Base-by-base conservation (phyloP, 2,329 filamentous ascomycete genomes). In the Polytolypa hystricis region DNA sequence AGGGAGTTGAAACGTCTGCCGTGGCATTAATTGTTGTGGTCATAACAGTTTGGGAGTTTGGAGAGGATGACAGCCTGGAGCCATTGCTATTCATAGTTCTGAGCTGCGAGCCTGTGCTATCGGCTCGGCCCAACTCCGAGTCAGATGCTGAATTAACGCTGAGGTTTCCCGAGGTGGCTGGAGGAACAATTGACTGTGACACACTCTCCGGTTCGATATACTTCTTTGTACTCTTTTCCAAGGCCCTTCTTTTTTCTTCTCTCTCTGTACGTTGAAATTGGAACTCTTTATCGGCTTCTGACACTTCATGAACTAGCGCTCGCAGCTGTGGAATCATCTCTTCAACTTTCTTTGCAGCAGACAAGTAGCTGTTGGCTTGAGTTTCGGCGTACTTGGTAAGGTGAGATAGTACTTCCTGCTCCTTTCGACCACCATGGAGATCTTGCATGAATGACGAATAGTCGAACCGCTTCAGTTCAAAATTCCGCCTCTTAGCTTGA, bases 391-490 rank as follows among this genome's bases (percentile, higher is more conserved):
- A 98, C 55, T 81, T 89, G 2, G 91, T 98, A 20, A 98, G 70
- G 54, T 95, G 84, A 1, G 89, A 96, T 19, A 98, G 63, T 4
- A 98, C 84, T 57, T 98, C 91, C 54, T 96, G 91, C 52, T 98
- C 91, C 57, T 96, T 98, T 44, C 91, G 80, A n/a, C 91, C 91
- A 19, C 91, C 91, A 45, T 96, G 91, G n/a, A 98, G 70, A 65
- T 98, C 91, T 53, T 96, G 89, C 84, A 98, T 93, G 55, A 96
- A 98, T 10, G 85, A 94, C 3, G 89, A 96, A 58, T 98, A 98
- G 60, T 98, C 93, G 52, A 98, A 98, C 7, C 93, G 80, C 65
- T 93, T 95, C 39, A 98, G 71, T 65, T 98, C 91, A 52, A 98
- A 98, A 48, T 86, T 94, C 30, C 84, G 79, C 47, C 87, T 77